Evolutionary conservation across 805 yeast genomes (phyloP), one percentile per base, ranked within the genome.

Genomic region (Millerago galiae): DNA sequence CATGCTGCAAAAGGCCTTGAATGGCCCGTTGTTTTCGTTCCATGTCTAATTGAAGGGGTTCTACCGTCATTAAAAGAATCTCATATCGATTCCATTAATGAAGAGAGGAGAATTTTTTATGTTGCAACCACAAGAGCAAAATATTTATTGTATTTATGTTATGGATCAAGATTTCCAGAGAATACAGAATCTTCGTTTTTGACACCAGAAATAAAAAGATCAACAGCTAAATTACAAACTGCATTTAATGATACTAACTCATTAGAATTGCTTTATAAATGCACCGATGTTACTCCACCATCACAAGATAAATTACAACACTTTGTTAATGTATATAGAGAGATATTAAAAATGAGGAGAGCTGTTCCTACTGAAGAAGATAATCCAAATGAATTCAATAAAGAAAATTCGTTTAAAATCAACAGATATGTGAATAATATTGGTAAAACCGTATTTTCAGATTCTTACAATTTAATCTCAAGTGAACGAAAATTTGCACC

Each of bases 1-100:
- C 99, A 91, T 58, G 87, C 89, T 0, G 79, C 97, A 2, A 91
- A 91, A 59, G 99, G 99, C 1, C 67, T 90, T 2, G 99, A 91
- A 58, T 91, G 98, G 97, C 91, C 95, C 0, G 77, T 86, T 12
- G 97, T 91, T 0, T 86, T 87, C 56, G 74, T 87, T 11, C 88
- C 95, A 0, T 83, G 86, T 0, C 62, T 85, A 14, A 68, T 74
- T 27, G 86, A 83, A 37, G 82, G 83, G 1, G 60, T 75, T 12
- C 63, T 86, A 11, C 95, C 95, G 21, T 48, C 56, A 21, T 51
- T 55, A 31, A 55, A 31, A 4, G 34, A 26, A 8, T 10, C 4
- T 3, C 13, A 50, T 18, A 53, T 49, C 3, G 55, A 58, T 30
- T 58, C 51, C 13, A 65, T 77, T 2, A 74, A 83, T 49, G 98